Base-by-base conservation (phyloP, 139 green algal genomes). In the Chlamydomonas schloesseri region DNA sequence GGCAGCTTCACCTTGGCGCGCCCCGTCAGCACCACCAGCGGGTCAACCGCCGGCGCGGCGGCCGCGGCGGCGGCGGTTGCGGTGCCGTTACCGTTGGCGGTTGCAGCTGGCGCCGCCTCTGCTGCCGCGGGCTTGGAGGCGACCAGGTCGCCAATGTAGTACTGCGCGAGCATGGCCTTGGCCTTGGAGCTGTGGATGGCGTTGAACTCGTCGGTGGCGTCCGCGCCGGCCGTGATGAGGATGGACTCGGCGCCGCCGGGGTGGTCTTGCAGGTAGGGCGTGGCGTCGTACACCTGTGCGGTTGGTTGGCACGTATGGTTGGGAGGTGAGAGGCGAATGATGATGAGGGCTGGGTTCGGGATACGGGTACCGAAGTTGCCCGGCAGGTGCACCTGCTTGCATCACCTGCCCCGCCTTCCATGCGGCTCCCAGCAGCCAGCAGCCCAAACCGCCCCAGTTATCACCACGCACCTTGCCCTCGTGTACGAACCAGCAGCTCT, bases 401-500 rank as follows among this genome's bases (percentile, higher is more conserved):
- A n/a, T n/a, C n/a, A n/a, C n/a, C n/a, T n/a, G n/a, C n/a, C n/a
- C n/a, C n/a, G n/a, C n/a, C n/a, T n/a, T n/a, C n/a, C n/a, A n/a
- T n/a, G n/a, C n/a, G n/a, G n/a, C n/a, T n/a, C n/a, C n/a, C n/a
- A n/a, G n/a, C n/a, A n/a, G n/a, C n/a, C n/a, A n/a, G n/a, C n/a
- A n/a, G n/a, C n/a, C n/a, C n/a, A n/a, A n/a, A n/a, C n/a, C n/a
- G n/a, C n/a, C n/a, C n/a, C n/a, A n/a, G n/a, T n/a, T n/a, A n/a
- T n/a, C n/a, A n/a, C n/a, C 24, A 15, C 71, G 10, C 88, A 97
- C 95, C 90, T 97, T 98, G 85, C 93, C 94, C 46, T 97, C 93
- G 62, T 98, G 90, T 57, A 98, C 95, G 91, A 99, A 99, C 97
- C 97, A 99, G 33, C 88, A 89, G 53, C 91, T 95, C 62, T 96